Evolutionary conservation across 768 basidiomycete genomes (phyloP).

Genomic region (Naganishia kalamii): DNA sequence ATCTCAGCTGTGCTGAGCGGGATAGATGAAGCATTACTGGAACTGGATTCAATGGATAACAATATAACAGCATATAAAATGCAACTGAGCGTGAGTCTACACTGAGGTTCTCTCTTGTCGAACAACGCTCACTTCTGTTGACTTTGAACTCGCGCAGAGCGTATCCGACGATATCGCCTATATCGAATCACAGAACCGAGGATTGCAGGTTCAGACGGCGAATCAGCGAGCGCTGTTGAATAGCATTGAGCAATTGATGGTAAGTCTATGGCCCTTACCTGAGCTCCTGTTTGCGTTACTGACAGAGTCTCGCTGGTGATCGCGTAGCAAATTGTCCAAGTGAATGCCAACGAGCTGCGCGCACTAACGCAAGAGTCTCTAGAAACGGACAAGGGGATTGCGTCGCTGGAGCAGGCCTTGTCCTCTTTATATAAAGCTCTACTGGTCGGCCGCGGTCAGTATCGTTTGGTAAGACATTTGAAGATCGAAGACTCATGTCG

Average conservation of each 20-base stretch:
- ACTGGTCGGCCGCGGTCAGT: constrained; percentile 79
- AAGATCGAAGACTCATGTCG: background rate
- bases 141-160: too few species aligned
- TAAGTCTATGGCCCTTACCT: constrained; percentile 34
- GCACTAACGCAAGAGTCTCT: constrained; percentile 82
- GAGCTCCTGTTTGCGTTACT: background rate
- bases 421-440: constrained; percentile 90
- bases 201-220: constrained; percentile 93
- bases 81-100: constrained; percentile 72
- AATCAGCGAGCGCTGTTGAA: constrained; percentile 78
- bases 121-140: background rate
- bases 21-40: constrained; percentile 79
- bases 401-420: constrained; percentile 71
- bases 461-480: constrained; percentile 48
- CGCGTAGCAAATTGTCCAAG: constrained; percentile 82
- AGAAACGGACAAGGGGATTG: constrained; percentile 68
- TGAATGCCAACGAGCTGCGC: constrained; percentile 67
- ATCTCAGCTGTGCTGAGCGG: constrained; percentile 75
- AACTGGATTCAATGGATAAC: constrained; percentile 83
- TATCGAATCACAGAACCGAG: constrained; percentile 93
- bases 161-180: constrained; percentile 90
- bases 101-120: background rate
- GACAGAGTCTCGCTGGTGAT: background rate
- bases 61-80: constrained; percentile 90
- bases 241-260: constrained; percentile 83